phyloP scores from a whole-genome alignment of 768 basidiomycete genomes.

The Saitozyma podzolica region DNA sequence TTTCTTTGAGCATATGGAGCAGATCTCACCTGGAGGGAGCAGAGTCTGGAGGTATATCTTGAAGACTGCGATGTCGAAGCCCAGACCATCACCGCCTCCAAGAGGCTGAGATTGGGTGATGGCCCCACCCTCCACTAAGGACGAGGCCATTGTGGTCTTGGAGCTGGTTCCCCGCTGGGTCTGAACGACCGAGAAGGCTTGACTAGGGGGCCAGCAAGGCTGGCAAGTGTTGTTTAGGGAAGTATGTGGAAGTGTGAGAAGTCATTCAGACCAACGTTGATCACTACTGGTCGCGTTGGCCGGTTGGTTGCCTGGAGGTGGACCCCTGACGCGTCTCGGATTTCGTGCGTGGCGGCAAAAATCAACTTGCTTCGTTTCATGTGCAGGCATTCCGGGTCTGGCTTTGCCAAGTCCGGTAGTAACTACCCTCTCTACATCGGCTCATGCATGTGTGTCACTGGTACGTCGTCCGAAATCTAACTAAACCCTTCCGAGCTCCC shows the following conservation, averaged over 20 bases:
- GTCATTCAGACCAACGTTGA: too few species aligned
- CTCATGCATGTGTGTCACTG: neutral
- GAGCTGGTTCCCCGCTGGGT: too few species aligned
- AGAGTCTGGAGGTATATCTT: conserved; percentile 41
- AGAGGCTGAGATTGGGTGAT: too few species aligned
- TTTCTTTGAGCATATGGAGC: neutral
- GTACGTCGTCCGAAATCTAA: conserved; percentile 1
- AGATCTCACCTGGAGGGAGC: conserved; percentile 39
- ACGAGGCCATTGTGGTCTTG: too few species aligned
- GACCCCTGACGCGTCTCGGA: conserved; percentile 6
- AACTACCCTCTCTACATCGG: neutral
- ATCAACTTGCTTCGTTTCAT: neutral
- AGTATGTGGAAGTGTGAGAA: too few species aligned
- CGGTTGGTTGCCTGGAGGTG: neutral
- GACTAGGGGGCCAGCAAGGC: too few species aligned
- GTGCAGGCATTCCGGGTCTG: neutral
- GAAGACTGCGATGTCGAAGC: conserved; percentile 44
- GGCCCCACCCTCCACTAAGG: too few species aligned
- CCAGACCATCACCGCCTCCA: conserved; percentile 6
- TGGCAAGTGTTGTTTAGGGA: too few species aligned
- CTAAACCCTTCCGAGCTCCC: conserved; percentile 51
- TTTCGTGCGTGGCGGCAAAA: neutral
- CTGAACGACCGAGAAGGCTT: too few species aligned
- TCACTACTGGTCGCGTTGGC: too few species aligned
- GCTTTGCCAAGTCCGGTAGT: neutral